These are phyloP conservation scores for Pseudopithomyces chartarum DNA, from an alignment of 2,329 filamentous ascomycete genomes.

Conservation along the genomic window DNA sequence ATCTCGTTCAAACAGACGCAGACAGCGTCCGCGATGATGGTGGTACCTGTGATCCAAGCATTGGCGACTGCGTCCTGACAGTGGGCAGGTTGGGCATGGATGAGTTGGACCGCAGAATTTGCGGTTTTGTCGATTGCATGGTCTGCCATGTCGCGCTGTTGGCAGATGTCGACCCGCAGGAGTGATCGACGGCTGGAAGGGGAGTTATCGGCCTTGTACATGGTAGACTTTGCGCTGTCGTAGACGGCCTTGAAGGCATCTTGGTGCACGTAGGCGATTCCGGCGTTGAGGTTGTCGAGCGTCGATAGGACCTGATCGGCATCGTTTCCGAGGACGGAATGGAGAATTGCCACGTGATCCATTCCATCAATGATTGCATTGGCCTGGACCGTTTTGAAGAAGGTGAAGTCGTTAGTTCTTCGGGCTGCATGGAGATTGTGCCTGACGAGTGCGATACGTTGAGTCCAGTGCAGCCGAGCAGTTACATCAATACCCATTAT, in stretches of 20 bases:
- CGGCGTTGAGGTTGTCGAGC: conserved; percentile 53
- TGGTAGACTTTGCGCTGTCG: conserved; percentile 46
- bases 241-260: conserved; percentile 54
- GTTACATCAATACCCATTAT: conserved; percentile 23
- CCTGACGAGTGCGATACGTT: conserved; percentile 51
- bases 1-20: conserved; percentile 50
- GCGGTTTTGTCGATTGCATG: conserved; percentile 54
- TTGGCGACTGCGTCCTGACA: conserved; percentile 50
- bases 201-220: conserved; percentile 38
- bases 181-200: conserved; percentile 37
- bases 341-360: conserved; percentile 52
- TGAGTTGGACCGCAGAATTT: conserved; percentile 50
- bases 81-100: conserved; percentile 47
- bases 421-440: conserved; percentile 52
- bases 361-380: conserved; percentile 50
- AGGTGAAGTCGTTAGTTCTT: conserved; percentile 51
- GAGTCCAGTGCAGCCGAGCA: conserved; percentile 52
- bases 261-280: conserved; percentile 53
- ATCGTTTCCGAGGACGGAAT: conserved; percentile 47
- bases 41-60: conserved; percentile 51
- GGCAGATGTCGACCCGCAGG: conserved; percentile 50
- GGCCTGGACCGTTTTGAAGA: conserved; percentile 54
- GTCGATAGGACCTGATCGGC: conserved; percentile 50
- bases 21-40: conserved; percentile 52
- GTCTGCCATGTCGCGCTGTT: conserved; percentile 52